Conservation (phyloP, 1,284 basidiomycete species). For the Mycosarcoma maydis region DNA sequence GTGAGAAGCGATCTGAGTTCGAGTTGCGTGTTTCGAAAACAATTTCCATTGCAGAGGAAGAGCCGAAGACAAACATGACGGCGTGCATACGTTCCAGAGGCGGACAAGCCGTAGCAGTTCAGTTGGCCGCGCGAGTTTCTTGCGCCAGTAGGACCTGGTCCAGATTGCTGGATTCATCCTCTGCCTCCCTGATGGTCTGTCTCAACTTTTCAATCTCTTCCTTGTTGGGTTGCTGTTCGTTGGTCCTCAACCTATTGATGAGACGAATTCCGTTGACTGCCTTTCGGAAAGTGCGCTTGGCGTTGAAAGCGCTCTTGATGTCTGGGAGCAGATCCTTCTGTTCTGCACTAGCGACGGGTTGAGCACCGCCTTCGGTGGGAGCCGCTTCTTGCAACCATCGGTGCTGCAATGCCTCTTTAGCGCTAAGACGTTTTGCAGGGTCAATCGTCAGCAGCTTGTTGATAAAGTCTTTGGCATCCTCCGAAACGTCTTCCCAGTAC, state of each 20-base stretch:
- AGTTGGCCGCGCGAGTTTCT: not conserved
- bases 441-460: constrained; percentile 61
- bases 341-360: not conserved
- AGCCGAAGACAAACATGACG: not conserved
- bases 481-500: constrained; percentile 62
- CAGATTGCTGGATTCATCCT: constrained; percentile 44
- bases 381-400: constrained; percentile 52
- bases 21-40: not conserved
- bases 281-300: constrained; percentile 63
- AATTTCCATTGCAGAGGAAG: constrained; percentile 10
- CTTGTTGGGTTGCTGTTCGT: constrained; percentile 37
- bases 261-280: constrained; percentile 64
- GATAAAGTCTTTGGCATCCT: constrained; percentile 63
- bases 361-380: not conserved
- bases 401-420: constrained; percentile 57
- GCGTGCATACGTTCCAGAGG: not conserved
- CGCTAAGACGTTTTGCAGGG: constrained; percentile 55
- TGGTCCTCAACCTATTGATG: constrained; percentile 50
- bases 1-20: no score
- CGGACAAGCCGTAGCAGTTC: no score
- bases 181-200: constrained; percentile 46
- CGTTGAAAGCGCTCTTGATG: constrained; percentile 66
- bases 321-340: constrained; percentile 64
- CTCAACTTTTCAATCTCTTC: constrained; percentile 44
- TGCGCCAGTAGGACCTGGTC: constrained; percentile 39